Evolutionary conservation across 768 basidiomycete species (phyloP).

Genomic region (Boletus insuetus): DNA sequence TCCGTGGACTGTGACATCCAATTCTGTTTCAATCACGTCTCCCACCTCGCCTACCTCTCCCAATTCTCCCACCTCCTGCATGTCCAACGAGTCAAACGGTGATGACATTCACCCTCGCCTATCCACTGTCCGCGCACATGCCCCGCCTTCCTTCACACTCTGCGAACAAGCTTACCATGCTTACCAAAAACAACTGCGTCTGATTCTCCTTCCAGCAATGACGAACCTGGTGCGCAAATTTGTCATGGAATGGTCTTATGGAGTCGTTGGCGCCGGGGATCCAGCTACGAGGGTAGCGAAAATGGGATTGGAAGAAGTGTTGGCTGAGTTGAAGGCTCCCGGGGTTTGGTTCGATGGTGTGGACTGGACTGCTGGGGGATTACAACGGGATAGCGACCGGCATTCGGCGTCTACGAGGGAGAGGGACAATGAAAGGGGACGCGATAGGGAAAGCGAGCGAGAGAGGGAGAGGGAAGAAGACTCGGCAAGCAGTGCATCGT

Average conservation of each 20-base stretch:
- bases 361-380: conserved; percentile 48
- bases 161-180: conserved; percentile 62
- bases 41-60: conserved; percentile 21
- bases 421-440: conserved; percentile 16
- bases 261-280: conserved; percentile 40
- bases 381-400: conserved; percentile 35
- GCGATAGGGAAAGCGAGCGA: conserved; percentile 35
- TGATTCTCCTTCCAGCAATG: conserved; percentile 64
- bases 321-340: conserved; percentile 51
- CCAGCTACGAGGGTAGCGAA: conserved; percentile 53
- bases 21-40: conserved; percentile 11
- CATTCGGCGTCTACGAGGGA: conserved; percentile 29
- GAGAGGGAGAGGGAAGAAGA: conserved; percentile 43
- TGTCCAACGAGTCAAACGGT: conserved; percentile 3
- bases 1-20: conserved; percentile 49
- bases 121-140: conserved; percentile 45
- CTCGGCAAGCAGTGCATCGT: conserved; percentile 44
- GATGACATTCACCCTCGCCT: conserved; percentile 46
- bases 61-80: conserved; percentile 20
- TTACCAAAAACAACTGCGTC: conserved; percentile 56
- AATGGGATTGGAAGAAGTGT: conserved; percentile 63
- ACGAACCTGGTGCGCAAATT: conserved; percentile 63
- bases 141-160: conserved; percentile 60
- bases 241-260: conserved; percentile 58
- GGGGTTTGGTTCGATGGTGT: conserved; percentile 72